These are phyloP conservation scores for Trichoderma arundinaceum DNA, from an alignment of 2,329 filamentous ascomycete species.

Conservation along the genomic window DNA sequence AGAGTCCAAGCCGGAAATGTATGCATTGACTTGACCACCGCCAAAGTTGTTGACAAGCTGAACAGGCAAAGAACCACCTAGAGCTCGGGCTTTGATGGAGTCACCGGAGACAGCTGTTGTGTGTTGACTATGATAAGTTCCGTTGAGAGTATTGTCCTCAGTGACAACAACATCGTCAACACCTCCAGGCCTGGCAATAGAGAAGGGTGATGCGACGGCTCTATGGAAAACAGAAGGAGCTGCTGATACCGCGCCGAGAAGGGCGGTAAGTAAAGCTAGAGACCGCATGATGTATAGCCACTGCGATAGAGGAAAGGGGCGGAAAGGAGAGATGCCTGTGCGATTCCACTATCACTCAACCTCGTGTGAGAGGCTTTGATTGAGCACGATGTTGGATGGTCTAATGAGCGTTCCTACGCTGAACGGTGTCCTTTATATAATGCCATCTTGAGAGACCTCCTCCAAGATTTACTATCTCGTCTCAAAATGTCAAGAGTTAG, in stretches of 20 bases:
- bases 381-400: not conserved
- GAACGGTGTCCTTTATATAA: not conserved
- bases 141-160: constrained; percentile 15
- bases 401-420: not conserved
- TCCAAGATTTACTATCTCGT: not conserved
- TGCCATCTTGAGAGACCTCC: not conserved
- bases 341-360: not conserved
- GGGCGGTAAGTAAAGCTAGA: constrained; percentile 5
- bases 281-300: constrained; percentile 2
- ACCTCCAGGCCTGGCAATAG: not conserved
- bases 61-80: constrained; percentile 37
- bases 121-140: constrained; percentile 5
- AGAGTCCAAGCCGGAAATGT: constrained; percentile 53
- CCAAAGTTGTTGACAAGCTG: constrained; percentile 53
- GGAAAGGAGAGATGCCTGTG: not conserved
- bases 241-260: constrained; percentile 15
- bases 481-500: not conserved
- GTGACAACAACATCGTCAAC: constrained; percentile 3
- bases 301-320: not conserved
- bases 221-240: constrained; percentile 4
- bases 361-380: not conserved
- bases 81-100: constrained; percentile 14
- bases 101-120: not conserved
- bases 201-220: not conserved
- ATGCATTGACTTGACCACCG: constrained; percentile 49